phyloP scores from a whole-genome alignment of 2,329 filamentous ascomycete genomes.

The Phialophora expanda region DNA sequence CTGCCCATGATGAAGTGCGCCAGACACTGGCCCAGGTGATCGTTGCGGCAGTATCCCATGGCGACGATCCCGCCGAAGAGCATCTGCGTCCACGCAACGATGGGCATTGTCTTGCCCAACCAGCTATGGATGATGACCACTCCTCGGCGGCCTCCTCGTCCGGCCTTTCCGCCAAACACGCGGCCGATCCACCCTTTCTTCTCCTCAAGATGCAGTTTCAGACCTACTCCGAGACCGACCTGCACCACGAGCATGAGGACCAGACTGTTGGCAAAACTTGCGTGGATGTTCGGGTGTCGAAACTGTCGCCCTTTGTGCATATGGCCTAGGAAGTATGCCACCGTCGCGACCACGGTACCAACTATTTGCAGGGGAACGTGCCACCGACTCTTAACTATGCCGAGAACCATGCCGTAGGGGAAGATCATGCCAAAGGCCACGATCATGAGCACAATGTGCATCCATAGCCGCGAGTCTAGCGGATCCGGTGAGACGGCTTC shows the following conservation, averaged over 20 bases:
- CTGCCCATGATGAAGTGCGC: conserved; percentile 99
- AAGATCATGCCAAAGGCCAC: conserved; percentile 90
- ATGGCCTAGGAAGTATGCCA: conserved; percentile 91
- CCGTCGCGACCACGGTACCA: conserved; percentile 74
- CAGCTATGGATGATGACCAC: conserved; percentile 77
- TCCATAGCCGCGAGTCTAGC: conserved; percentile 85
- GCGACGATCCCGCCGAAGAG: conserved; percentile 92
- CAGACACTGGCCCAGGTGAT: conserved; percentile 88
- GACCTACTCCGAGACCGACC: conserved; percentile 79
- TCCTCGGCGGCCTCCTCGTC: conserved; percentile 58
- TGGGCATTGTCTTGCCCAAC: conserved; percentile 83
- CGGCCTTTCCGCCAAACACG: conserved; percentile 53
- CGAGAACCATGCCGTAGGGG: conserved; percentile 92
- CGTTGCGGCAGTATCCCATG: conserved; percentile 88
- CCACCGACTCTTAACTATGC: conserved; percentile 88
- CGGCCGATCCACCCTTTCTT: conserved; percentile 72
- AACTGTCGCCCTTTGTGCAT: conserved; percentile 89
- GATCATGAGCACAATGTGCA: conserved; percentile 88
- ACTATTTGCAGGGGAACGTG: conserved; percentile 86
- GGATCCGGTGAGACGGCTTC: conserved; percentile 73
- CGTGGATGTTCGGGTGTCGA: conserved; percentile 73
- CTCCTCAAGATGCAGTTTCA: conserved; percentile 85
- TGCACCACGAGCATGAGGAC: conserved; percentile 81
- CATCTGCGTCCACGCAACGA: conserved; percentile 91
- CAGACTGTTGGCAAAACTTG: conserved; percentile 76